Base-by-base conservation (phyloP, 2,329 filamentous ascomycete species). In the Hymenoscyphus occultus region DNA sequence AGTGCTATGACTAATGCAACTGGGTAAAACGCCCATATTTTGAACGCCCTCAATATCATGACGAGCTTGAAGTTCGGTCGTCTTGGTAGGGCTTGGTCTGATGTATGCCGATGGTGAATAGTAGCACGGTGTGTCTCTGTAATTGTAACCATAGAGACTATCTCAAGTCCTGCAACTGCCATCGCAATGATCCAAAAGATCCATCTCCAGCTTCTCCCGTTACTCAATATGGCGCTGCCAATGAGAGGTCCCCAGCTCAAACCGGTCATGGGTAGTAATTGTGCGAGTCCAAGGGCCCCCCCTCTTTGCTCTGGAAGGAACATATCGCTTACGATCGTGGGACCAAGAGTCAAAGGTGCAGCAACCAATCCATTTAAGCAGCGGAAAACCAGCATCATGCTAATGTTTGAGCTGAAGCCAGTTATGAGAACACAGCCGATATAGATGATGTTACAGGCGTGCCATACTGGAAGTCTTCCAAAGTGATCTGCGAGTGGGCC, bases 1-100 rank as follows among this genome's bases (percentile, higher is more conserved):
- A 59, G 12, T n/a, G 56, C 56, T 28, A 59, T 35, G n/a, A 59
- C 35, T 12, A 59, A 40, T 39, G 35, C 56, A 35, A 35, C n/a
- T n/a, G 56, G 56, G 22, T 59, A 59, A 40, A 39, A 59, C 10
- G 32, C 31, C 56, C 56, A 59, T 59, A 59, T 59, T 40, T 59
- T 59, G 39, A 59, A 35, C 2, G 32, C 56, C 31, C 56, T 59
- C 32, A 59, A 40, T 28, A 59, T 19, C 31, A 59, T 59, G 39
- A 59, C n/a, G 56, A 59, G 35, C 31, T 35, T 22, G 56, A 59
- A 59, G 14, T 59, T 59, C 56, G 56, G 56, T 12, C 56, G 14
- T 39, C 31, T n/a, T 32, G 56, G 32, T 6, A 35, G 31, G 32
- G 32, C 12, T 59, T 59, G 32, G 14, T 35, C 31, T 59, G 31